phyloP scores from a whole-genome alignment of 164 flowering plant genomes.

The Macadamia integrifolia region DNA sequence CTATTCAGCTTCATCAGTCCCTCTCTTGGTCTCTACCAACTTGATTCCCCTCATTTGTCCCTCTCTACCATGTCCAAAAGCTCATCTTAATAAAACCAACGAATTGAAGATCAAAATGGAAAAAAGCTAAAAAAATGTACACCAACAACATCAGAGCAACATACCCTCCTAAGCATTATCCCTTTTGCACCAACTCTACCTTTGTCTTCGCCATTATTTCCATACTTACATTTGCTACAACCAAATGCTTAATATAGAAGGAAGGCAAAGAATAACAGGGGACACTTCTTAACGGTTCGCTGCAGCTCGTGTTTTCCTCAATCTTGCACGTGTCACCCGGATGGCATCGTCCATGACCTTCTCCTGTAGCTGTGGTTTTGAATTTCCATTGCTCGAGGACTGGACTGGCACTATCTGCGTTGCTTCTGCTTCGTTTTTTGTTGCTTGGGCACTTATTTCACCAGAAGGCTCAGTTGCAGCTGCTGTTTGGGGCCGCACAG shows the following conservation, averaged over 20 bases:
- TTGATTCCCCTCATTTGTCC: constrained; percentile 58
- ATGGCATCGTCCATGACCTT: constrained; percentile 52
- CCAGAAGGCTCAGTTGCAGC: constrained; percentile 8
- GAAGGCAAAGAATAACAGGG: background rate
- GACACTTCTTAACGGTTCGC: constrained; percentile 9
- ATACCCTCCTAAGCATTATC: background rate
- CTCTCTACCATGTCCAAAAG: constrained; percentile 43
- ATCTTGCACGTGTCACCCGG: constrained; percentile 58
- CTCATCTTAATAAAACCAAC: background rate
- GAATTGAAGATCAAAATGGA: background rate
- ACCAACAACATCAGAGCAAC: constrained; percentile 4
- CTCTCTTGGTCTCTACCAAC: constrained; percentile 68
- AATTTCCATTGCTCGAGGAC: constrained; percentile 26
- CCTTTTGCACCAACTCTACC: background rate
- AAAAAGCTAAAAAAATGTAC: background rate
- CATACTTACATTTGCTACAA: background rate
- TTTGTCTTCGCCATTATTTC: background rate
- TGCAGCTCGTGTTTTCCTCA: constrained; percentile 47
- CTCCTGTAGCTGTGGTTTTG: constrained; percentile 40
- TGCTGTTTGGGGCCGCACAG: constrained; percentile 25
- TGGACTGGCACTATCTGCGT: constrained; percentile 16
- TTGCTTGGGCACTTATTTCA: constrained; percentile 15
- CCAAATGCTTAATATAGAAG: background rate
- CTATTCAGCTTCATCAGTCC: constrained; percentile 79
- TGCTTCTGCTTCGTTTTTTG: constrained; percentile 28